Conservation (phyloP, 805 yeast genomes). For the Saturnispora dispora region DNA sequence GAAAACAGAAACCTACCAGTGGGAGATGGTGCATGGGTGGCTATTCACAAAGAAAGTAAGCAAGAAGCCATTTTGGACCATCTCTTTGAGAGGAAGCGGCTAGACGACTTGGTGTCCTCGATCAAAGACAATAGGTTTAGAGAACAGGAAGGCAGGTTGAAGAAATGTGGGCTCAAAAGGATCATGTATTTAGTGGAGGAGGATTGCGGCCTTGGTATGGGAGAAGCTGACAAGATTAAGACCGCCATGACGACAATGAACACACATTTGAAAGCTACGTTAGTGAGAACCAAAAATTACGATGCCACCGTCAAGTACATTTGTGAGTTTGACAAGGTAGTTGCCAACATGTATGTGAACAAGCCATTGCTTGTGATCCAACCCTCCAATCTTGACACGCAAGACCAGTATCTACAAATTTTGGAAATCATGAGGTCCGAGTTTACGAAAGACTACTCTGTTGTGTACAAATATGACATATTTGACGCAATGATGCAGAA, state of each 20-base stretch:
- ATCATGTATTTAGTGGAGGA: constrained; percentile 79
- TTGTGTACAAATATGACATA: constrained; percentile 40
- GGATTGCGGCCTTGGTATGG: constrained; percentile 37
- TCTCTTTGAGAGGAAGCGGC: constrained; percentile 82
- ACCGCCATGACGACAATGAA: constrained; percentile 69
- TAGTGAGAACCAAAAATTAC: constrained; percentile 58
- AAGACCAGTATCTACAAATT: constrained; percentile 37
- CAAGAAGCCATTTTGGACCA: constrained; percentile 65
- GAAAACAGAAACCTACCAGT: constrained; percentile 55
- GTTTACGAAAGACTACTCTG: constrained; percentile 22
- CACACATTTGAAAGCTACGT: constrained; percentile 54
- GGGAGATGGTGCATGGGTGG: constrained; percentile 91
- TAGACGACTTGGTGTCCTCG: constrained; percentile 76
- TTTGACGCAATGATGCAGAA: constrained; percentile 68
- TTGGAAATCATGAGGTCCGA: constrained; percentile 33
- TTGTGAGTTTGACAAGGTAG: constrained; percentile 36
- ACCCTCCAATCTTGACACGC: constrained; percentile 42
- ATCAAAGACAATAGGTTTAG: constrained; percentile 81
- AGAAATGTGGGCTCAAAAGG: constrained; percentile 56
- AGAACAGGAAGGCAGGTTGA: constrained; percentile 78
- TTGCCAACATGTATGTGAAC: constrained; percentile 31
- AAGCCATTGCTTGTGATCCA: constrained; percentile 39
- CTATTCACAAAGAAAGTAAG: constrained; percentile 48
- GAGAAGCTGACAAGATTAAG: constrained; percentile 56
- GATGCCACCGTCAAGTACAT: constrained; percentile 67